Evolutionary conservation across 2,329 filamentous ascomycete species (phyloP).

Genomic region (Diaporthe eres): DNA sequence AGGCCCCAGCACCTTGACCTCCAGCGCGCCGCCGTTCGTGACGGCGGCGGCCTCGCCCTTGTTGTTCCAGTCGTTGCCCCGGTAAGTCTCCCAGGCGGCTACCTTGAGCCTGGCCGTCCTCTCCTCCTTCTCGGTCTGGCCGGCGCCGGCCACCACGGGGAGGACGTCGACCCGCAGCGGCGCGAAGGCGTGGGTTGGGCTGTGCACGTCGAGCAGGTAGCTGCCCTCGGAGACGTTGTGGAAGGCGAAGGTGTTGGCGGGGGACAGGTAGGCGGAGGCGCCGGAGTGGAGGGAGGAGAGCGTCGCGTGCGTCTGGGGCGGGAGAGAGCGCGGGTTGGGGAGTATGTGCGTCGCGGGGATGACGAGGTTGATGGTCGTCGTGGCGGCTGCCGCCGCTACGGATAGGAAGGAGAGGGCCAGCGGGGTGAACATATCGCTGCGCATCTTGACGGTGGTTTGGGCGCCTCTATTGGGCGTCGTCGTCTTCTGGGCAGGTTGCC

Average conservation of each 20-base stretch:
- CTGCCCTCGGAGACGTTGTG: conserved; percentile 77
- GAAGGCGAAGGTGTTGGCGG: conserved; percentile 82
- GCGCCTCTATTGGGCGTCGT: conserved; percentile 10
- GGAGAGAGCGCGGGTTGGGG: conserved; percentile 68
- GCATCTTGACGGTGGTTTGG: conserved; percentile 31
- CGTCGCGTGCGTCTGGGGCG: conserved; percentile 76
- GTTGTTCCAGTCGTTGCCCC: conserved; percentile 92
- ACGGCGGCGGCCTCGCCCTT: conserved; percentile 75
- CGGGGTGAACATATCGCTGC: conserved; percentile 54
- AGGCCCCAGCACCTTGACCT: conserved; percentile 71
- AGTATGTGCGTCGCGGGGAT: conserved; percentile 55
- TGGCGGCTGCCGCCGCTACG: conserved; percentile 48
- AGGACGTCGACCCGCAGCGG: conserved; percentile 84
- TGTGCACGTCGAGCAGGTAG: conserved; percentile 88
- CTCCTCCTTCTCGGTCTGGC: conserved; percentile 45
- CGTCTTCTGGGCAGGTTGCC: neutral
- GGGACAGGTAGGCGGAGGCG: conserved; percentile 73
- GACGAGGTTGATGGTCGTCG: conserved; percentile 61
- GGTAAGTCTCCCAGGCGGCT: conserved; percentile 85
- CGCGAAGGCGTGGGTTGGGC: conserved; percentile 80
- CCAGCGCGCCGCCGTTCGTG: conserved; percentile 62
- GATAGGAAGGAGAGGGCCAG: conserved; percentile 51
- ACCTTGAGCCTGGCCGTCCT: conserved; percentile 59
- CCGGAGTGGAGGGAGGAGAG: conserved; percentile 59
- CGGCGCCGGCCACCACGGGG: conserved; percentile 54